phyloP scores from a whole-genome alignment of 139 green algal genomes.

The Nannochloris sp. region DNA sequence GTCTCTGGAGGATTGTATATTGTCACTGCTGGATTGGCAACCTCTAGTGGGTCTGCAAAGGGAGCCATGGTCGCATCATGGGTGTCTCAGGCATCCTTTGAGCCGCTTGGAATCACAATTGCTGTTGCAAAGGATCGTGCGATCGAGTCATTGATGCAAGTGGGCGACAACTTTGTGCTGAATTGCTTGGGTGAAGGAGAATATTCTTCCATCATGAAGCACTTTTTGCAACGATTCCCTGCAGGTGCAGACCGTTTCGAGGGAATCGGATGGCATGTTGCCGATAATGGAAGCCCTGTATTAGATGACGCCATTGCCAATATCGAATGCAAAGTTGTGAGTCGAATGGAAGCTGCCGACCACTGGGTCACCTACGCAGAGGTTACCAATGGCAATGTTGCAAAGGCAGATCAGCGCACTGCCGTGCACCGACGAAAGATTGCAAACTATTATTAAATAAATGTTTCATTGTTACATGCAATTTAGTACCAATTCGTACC shows the following conservation, averaged over 20 bases:
- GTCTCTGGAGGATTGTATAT: slow-evolving; percentile 85
- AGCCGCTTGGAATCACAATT: slow-evolving; percentile 91
- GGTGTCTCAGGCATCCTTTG: slow-evolving; percentile 87
- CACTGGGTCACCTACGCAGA: slow-evolving; percentile 94
- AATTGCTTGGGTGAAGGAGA: slow-evolving; percentile 84
- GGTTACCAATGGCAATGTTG: slow-evolving; percentile 63
- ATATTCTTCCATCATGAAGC: slow-evolving; percentile 73
- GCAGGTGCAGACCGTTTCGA: slow-evolving; percentile 88
- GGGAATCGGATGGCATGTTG: slow-evolving; percentile 34
- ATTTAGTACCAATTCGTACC: slow-evolving; percentile 62
- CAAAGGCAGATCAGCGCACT: slow-evolving; percentile 58
- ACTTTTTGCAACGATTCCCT: slow-evolving; percentile 85
- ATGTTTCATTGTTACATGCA: neutral
- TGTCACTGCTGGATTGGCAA: slow-evolving; percentile 65
- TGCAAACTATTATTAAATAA: slow-evolving; percentile 76
- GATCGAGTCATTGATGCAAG: slow-evolving; percentile 97
- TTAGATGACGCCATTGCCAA: slow-evolving; percentile 63
- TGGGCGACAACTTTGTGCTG: slow-evolving; percentile 90
- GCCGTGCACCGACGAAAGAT: slow-evolving; percentile 89
- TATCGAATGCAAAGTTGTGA: slow-evolving; percentile 80
- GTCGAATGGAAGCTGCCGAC: slow-evolving; percentile 87
- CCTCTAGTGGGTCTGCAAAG: slow-evolving; percentile 52
- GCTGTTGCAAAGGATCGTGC: slow-evolving; percentile 95
- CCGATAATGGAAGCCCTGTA: slow-evolving; percentile 42
- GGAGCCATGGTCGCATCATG: slow-evolving; percentile 60